Conservation (phyloP, 805 yeast genomes). For the Hanseniaspora lachancei region DNA sequence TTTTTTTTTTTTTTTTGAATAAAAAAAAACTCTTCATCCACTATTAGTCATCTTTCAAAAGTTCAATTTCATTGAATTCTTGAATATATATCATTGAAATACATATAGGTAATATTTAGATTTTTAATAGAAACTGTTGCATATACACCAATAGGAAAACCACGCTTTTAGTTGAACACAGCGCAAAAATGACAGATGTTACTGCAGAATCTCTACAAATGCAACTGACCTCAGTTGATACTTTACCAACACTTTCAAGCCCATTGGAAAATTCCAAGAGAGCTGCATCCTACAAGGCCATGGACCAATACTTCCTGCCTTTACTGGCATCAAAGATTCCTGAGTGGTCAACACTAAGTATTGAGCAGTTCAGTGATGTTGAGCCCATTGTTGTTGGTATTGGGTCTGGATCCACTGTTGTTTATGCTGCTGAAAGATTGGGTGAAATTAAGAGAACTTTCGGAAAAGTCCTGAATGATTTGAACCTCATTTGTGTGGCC, state of each 20-base stretch:
- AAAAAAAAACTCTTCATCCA: not conserved
- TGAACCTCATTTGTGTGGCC: slow-evolving; percentile 66
- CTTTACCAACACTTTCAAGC: slow-evolving; percentile 24
- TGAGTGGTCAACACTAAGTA: slow-evolving; percentile 12
- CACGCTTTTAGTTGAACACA: not conserved
- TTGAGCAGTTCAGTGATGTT: slow-evolving; percentile 39
- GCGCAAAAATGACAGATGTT: not conserved
- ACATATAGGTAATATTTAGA: too few species aligned
- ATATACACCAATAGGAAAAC: not conserved
- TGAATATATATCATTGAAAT: too few species aligned
- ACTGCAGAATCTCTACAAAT: slow-evolving; percentile 1
- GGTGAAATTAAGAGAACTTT: slow-evolving; percentile 40
- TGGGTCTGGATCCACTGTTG: slow-evolving; percentile 95
- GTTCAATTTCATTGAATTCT: too few species aligned
- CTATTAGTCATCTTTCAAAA: too few species aligned
- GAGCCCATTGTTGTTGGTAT: slow-evolving; percentile 58
- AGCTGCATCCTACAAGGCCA: slow-evolving; percentile 82
- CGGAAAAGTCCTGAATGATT: slow-evolving; percentile 24
- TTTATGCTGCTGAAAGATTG: slow-evolving; percentile 90
- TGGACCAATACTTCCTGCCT: slow-evolving; percentile 56
- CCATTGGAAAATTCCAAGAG: slow-evolving; percentile 73
- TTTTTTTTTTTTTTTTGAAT: not conserved
- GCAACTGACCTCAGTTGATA: slow-evolving; percentile 16
- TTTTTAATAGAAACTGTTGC: too few species aligned
- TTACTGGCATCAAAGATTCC: slow-evolving; percentile 6